Evolutionary conservation across 257 asterid genomes (phyloP).

Genomic region (Cordia subcordata): DNA sequence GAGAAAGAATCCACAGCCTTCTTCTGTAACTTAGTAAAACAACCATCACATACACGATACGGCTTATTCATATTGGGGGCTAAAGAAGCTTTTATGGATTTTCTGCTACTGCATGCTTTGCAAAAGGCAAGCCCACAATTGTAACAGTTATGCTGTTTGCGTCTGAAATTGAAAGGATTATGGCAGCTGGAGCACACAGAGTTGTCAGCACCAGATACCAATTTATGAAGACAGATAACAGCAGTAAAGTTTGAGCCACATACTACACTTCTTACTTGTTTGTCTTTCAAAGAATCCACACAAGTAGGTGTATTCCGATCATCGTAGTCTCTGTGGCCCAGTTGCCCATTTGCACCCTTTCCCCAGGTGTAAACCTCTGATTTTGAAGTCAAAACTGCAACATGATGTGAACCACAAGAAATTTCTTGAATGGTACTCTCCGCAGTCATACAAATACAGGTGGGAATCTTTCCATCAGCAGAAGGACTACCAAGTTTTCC

Average conservation of each 20-base stretch:
- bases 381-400: conserved; percentile 64
- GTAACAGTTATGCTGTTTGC: conserved; percentile 89
- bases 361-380: conserved; percentile 91
- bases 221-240: conserved; percentile 65
- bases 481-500: conserved; percentile 37
- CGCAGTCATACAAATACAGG: conserved; percentile 34
- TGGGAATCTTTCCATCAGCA: conserved; percentile 42
- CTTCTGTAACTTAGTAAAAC: conserved; percentile 64
- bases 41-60: conserved; percentile 90
- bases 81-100: conserved; percentile 68
- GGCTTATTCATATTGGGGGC: conserved; percentile 75
- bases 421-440: conserved; percentile 61
- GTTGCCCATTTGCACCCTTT: conserved; percentile 71
- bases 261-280: conserved; percentile 59
- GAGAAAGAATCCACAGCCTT: conserved; percentile 32
- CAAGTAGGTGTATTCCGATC: conserved; percentile 54
- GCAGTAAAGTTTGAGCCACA: conserved; percentile 85
- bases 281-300: conserved; percentile 60
- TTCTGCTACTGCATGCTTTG: conserved; percentile 60
- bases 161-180: conserved; percentile 60
- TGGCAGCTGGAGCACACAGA: conserved; percentile 73
- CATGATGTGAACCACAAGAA: conserved; percentile 77
- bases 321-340: conserved; percentile 70
- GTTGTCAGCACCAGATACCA: conserved; percentile 62
- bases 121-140: conserved; percentile 92